A percentile compares a stretch with the other conserved stretches of the same genome.
phyloP scores from a whole-genome alignment of 2,329 filamentous ascomycete genomes.

The Camillea tinctor region DNA sequence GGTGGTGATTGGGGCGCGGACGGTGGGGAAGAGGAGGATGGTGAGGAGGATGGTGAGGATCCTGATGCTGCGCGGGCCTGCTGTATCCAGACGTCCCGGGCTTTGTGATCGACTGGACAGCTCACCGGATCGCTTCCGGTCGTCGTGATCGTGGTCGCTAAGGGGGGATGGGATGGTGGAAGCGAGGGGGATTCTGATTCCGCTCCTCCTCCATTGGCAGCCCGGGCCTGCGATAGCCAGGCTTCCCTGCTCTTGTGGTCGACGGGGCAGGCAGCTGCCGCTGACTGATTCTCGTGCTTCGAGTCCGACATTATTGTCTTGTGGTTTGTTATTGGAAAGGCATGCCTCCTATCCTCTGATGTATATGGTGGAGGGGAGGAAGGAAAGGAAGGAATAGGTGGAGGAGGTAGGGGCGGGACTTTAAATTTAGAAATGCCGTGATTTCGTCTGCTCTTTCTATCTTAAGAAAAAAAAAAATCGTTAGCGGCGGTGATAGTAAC shows the following conservation, averaged over 20 bases:
- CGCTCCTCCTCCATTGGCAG: conserved; percentile 41
- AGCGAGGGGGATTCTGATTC: conserved; percentile 18
- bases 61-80: conserved; percentile 24
- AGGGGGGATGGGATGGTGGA: conserved; percentile 27
- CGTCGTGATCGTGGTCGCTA: conserved; percentile 10
- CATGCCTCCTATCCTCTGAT: too few relatives aligned
- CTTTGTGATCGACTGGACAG: conserved; percentile 69
- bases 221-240: conserved; percentile 72
- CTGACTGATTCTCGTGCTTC: conserved; percentile 30
- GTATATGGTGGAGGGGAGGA: too few relatives aligned
- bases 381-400: too few relatives aligned
- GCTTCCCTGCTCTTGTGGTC: conserved; percentile 85
- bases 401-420: background rate
- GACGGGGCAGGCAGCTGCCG: conserved; percentile 87
- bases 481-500: background rate
- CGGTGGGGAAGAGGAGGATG: conserved; percentile 26
- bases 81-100: conserved; percentile 64
- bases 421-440: too few relatives aligned
- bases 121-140: conserved; percentile 31
- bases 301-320: conserved; percentile 18
- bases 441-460: too few relatives aligned
- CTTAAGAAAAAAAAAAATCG: too few relatives aligned
- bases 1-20: too few relatives aligned
- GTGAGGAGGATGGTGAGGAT: conserved; percentile 14
- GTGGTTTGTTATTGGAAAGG: background rate